Base-by-base conservation (phyloP, 2,329 filamentous ascomycete genomes). In the Fusarium pseudonygamai region DNA sequence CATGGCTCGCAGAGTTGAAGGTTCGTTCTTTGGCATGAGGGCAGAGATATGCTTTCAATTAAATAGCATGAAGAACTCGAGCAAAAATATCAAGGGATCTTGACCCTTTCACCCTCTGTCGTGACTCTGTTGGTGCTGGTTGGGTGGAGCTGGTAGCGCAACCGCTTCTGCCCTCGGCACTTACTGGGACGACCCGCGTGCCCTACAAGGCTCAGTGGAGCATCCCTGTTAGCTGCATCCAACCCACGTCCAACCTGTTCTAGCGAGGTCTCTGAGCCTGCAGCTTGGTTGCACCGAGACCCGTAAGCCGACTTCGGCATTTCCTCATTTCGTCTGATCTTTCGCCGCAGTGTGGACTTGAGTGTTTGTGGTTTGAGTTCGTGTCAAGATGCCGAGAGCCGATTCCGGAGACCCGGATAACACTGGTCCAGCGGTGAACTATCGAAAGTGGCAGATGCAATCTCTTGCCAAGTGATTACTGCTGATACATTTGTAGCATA, bases 241-340 rank as follows among this genome's bases (percentile, higher is more conserved):
- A 22, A 37, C 20, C 50, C 37, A 9, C 13, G 7, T 7, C n/a
- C 18, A 22, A 3, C 22, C 0, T n/a, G 10, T 9, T 30, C 14
- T 16, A 12, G 20, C 46, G 3, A n/a, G 7, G 28, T 9, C 28
- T n/a, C 26, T 12, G 7, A 0, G 15, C 15, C 46, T 18, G 11
- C 5, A 32, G 28, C 7, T n/a, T 49, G 5, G 46, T 32, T 49
- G 28, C 22, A 34, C 8, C 0, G 4, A 14, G 15, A 10, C 28
- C 8, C 8, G 24, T 28, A 16, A 53, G 34, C 34, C 10, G 47
- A 32, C 12, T 50, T 34, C 47, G 30, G 47, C 47, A 20, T 20
- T 50, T 3, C 5, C 11, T 7, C 3, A 5, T 14, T 1, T 3
- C 1, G 11, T 9, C 28, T 32, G 28, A 9, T 18, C 46, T n/a